A percentile compares a stretch with the other conserved stretches of the same genome.
These are phyloP conservation scores for Ganoderma leucocontextum DNA, from an alignment of 1,284 basidiomycete genomes.

Conservation along the genomic window DNA sequence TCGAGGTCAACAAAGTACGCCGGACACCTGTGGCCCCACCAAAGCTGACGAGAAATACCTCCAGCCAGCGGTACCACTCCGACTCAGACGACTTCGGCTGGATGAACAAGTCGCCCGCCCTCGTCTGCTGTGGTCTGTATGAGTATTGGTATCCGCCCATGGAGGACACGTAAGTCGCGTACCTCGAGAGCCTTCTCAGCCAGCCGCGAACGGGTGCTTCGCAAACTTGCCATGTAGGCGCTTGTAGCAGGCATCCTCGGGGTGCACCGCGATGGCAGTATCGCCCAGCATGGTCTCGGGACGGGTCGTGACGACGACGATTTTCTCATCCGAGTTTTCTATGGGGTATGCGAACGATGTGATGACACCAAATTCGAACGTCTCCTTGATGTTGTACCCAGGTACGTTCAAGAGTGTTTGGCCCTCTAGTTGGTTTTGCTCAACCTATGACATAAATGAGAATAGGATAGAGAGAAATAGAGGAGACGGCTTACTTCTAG, in stretches of 20 bases:
- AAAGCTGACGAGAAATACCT: constrained; percentile 97
- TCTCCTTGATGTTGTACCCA: constrained; percentile 94
- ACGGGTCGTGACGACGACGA: constrained; percentile 96
- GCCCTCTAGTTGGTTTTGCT: constrained; percentile 92
- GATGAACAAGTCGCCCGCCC: constrained; percentile 86
- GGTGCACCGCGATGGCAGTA: constrained; percentile 97
- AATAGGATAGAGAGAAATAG: not conserved
- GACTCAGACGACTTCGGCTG: constrained; percentile 87
- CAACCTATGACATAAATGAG: constrained; percentile 64
- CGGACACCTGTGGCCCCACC: constrained; percentile 99
- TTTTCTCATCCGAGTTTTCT: constrained; percentile 90
- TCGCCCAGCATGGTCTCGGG: constrained; percentile 99
- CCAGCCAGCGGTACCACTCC: constrained; percentile 98
- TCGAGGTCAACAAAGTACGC: constrained; percentile 94
- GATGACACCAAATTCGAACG: constrained; percentile 97
- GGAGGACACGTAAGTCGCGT: not conserved
- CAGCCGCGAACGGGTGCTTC: constrained; percentile 91
- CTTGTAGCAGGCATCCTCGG: constrained; percentile 92
- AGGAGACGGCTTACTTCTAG: constrained; percentile 72
- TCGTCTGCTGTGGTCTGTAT: constrained; percentile 69
- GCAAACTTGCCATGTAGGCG: constrained; percentile 96
- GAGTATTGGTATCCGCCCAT: not conserved
- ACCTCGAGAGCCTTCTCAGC: constrained; percentile 92
- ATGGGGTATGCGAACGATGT: constrained; percentile 95
- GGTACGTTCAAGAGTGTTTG: constrained; percentile 91